Evolutionary conservation across 148 eudicot genomes (phyloP).

Genomic region (Camellia granthamiana): DNA sequence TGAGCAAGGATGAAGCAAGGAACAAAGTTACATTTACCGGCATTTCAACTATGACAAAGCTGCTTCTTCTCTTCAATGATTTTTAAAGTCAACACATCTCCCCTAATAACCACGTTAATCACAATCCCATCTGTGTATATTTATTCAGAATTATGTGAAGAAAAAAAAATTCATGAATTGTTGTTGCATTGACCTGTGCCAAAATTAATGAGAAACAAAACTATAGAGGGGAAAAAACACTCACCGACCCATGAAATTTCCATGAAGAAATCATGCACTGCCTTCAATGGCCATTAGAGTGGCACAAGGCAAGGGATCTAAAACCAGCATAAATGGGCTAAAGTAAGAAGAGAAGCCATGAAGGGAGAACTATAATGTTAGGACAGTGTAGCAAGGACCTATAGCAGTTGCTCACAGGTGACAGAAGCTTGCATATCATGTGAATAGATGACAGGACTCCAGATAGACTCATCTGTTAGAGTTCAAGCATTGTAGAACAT

Average conservation of each 20-base stretch:
- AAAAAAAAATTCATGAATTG: not conserved
- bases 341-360: not conserved
- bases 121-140: slow-evolving; percentile 70
- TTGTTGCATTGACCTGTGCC: slow-evolving; percentile 53
- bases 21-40: slow-evolving; percentile 52
- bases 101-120: slow-evolving; percentile 91
- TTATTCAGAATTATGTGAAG: not conserved
- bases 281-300: not conserved
- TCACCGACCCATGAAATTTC: not conserved
- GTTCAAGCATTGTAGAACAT: not conserved
- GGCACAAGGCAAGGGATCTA: not conserved
- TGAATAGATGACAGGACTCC: too few species aligned
- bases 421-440: too few species aligned
- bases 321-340: not conserved
- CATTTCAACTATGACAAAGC: slow-evolving; percentile 71
- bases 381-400: not conserved
- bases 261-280: not conserved
- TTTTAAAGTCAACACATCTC: slow-evolving; percentile 81
- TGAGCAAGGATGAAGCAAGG: not conserved
- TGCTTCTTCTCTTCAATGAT: slow-evolving; percentile 74
- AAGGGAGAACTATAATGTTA: too few species aligned
- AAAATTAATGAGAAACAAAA: slow-evolving; percentile 17
- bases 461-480: too few species aligned
- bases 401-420: not conserved
- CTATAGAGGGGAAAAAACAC: not conserved